Evolutionary conservation across 2,329 filamentous ascomycete genomes (phyloP).

Genomic region (Nemania sp.): DNA sequence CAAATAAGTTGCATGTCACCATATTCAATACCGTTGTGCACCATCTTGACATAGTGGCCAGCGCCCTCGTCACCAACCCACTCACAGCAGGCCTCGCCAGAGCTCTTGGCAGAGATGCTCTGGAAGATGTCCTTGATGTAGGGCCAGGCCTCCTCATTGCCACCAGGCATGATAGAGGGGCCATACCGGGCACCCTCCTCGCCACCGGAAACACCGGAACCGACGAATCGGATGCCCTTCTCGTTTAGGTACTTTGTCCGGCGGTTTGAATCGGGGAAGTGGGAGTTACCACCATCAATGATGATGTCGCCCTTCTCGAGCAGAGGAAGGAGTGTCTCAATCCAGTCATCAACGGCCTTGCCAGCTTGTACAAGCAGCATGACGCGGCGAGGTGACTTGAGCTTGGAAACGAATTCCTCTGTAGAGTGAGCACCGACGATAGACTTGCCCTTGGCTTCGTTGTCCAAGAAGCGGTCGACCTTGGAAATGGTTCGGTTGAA

Average conservation of each 20-base stretch:
- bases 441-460: conserved; percentile 94
- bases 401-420: conserved; percentile 93
- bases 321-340: conserved; percentile 86
- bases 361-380: conserved; percentile 99
- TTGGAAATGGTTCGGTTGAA: conserved; percentile 99
- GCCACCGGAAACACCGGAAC: conserved; percentile 96
- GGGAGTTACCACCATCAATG: conserved; percentile 98
- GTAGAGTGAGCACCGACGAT: conserved; percentile 91
- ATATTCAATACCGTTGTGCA: conserved; percentile 99
- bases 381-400: conserved; percentile 94
- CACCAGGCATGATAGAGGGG: conserved; percentile 97
- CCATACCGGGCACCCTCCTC: conserved; percentile 99
- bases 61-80: conserved; percentile 99
- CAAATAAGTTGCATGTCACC: conserved; percentile 99
- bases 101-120: conserved; percentile 95
- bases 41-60: conserved; percentile 99
- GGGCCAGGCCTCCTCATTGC: conserved; percentile 97
- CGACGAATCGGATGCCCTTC: conserved; percentile 96
- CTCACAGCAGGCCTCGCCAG: conserved; percentile 96
- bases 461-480: conserved; percentile 90
- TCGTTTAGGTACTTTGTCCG: conserved; percentile 81
- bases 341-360: conserved; percentile 98
- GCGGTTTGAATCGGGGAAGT: conserved; percentile 99
- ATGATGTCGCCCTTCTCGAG: conserved; percentile 92
- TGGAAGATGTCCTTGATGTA: conserved; percentile 99